A percentile compares a stretch with the other conserved stretches of the same genome.
These are phyloP conservation scores for Penicillium rolfsii DNA, from an alignment of 2,329 filamentous ascomycete genomes.

Conservation along the genomic window DNA sequence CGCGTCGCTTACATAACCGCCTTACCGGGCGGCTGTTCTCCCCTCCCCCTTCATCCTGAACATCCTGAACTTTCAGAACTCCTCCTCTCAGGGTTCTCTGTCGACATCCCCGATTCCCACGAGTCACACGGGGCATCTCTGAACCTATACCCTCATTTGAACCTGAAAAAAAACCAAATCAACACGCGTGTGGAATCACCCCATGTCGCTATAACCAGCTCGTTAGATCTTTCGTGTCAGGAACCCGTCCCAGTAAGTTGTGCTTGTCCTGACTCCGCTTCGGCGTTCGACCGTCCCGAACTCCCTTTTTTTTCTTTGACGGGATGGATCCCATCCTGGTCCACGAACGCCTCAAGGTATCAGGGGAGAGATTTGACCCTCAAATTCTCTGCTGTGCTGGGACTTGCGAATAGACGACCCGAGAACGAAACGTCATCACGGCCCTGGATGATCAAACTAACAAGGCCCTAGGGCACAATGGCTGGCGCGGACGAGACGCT, in stretches of 20 bases:
- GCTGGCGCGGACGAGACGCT: constrained; percentile 53
- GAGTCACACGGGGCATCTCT: constrained; percentile 19
- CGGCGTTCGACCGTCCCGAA: constrained; percentile 15
- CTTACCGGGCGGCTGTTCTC: constrained; percentile 17
- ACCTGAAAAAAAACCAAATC: background rate
- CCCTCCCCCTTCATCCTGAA: constrained; percentile 8
- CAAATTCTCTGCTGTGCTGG: background rate
- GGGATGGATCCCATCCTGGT: background rate
- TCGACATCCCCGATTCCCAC: constrained; percentile 13
- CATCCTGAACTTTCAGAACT: constrained; percentile 13
- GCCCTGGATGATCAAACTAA: constrained; percentile 18
- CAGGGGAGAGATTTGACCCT: background rate
- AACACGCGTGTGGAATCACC: constrained; percentile 13
- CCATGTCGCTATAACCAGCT: constrained; percentile 38
- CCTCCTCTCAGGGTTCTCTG: constrained; percentile 16
- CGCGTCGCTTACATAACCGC: constrained; percentile 23
- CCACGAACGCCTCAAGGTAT: constrained; percentile 2
- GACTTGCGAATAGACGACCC: background rate
- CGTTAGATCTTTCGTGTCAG: constrained; percentile 32
- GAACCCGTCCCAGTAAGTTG: constrained; percentile 35
- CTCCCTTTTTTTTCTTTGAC: background rate
- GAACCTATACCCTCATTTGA: background rate
- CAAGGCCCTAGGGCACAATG: constrained; percentile 45
- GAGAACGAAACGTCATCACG: background rate
- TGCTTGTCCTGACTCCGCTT: constrained; percentile 14